Evolutionary conservation across 202 grass and related monocot genomes (phyloP), one percentile per base, ranked within the genome.

Genomic region (Dendrocalamus latiflorus): DNA sequence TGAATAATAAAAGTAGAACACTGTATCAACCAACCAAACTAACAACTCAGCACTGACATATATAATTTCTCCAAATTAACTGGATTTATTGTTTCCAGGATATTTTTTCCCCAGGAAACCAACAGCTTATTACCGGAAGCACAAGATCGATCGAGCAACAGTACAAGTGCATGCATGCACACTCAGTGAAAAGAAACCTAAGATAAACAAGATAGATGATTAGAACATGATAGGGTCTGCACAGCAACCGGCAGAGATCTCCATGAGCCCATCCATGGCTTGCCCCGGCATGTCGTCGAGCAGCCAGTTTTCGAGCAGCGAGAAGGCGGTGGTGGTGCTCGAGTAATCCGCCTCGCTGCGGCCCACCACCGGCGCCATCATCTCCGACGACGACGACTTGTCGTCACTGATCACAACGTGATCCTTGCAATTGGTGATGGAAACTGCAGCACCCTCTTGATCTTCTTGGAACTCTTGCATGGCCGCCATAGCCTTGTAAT

Each of bases 221-320:
- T 78, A 87, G 84, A 90, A 90, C 84, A 90, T 90, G 69, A 90
- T 90, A 6, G 88, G 88, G 50, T 83, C 84, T 20, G 88, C 80
- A 83, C 75, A 84, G 45, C 80, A 87, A 36, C 84, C 84, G 1
- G 54, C 62, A n/a, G 84, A 80, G n/a, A 87, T 70, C 36, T 86
- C 84, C 75, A 80, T 70, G 63, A 90, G 17, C 25, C 75, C 75
- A 68, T 90, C 88, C 75, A 86, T 79, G 59, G 83, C 81, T 66
- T 82, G 89, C 16, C 78, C 89, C 0, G 79, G 71, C 77, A 81
- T 77, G 81, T 91, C 89, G 6, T 91, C 85, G 5, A 91, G 73
- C 71, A 88, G 82, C 89, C 89, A 88, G 65, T 87, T 84, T 81
- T 91, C 89, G 3, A 91, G 81, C 59, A 88, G 71, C 1, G 89